phyloP scores from a whole-genome alignment of 2,329 filamentous ascomycete genomes.

The Alternaria solani region DNA sequence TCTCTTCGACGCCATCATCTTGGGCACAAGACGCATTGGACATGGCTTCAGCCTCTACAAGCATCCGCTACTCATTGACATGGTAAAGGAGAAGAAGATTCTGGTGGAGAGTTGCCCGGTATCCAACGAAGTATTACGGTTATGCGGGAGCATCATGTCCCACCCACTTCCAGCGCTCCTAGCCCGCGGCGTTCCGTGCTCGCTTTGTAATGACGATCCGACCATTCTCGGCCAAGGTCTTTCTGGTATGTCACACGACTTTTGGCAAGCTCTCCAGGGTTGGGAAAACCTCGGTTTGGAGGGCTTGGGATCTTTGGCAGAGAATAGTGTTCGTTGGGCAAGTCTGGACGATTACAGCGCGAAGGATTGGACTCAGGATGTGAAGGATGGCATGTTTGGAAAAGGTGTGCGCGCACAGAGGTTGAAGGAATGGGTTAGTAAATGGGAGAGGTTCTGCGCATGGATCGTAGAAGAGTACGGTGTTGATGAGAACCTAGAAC shows the following conservation, averaged over 20 bases:
- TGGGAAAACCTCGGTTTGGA: slow-evolving; percentile 91
- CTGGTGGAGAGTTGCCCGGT: slow-evolving; percentile 91
- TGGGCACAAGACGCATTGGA: slow-evolving; percentile 88
- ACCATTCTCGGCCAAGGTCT: slow-evolving; percentile 85
- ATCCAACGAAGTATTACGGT: slow-evolving; percentile 84
- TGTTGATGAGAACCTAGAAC: slow-evolving; percentile 57
- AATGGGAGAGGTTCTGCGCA: slow-evolving; percentile 90
- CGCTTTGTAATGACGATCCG: slow-evolving; percentile 89
- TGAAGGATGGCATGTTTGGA: slow-evolving; percentile 78
- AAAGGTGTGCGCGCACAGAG: slow-evolving; percentile 73
- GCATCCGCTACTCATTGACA: slow-evolving; percentile 86
- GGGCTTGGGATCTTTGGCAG: slow-evolving; percentile 83
- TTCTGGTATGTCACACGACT: slow-evolving; percentile 87
- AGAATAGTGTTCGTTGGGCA: slow-evolving; percentile 92
- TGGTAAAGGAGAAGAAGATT: slow-evolving; percentile 88
- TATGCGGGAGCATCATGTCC: slow-evolving; percentile 77
- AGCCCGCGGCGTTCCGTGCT: slow-evolving; percentile 82
- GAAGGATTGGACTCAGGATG: slow-evolving; percentile 74
- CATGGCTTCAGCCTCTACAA: slow-evolving; percentile 90
- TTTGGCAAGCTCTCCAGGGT: slow-evolving; percentile 91
- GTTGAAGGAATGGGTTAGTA: slow-evolving; percentile 78
- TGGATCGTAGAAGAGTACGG: slow-evolving; percentile 85
- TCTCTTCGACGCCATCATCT: slow-evolving; percentile 85
- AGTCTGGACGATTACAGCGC: slow-evolving; percentile 81
- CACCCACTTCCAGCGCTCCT: slow-evolving; percentile 86